Percentiles rank a stretch among this genome's conserved stretches.
phyloP scores from a whole-genome alignment of 2,329 filamentous ascomycete species.

The Nemania serpens region DNA sequence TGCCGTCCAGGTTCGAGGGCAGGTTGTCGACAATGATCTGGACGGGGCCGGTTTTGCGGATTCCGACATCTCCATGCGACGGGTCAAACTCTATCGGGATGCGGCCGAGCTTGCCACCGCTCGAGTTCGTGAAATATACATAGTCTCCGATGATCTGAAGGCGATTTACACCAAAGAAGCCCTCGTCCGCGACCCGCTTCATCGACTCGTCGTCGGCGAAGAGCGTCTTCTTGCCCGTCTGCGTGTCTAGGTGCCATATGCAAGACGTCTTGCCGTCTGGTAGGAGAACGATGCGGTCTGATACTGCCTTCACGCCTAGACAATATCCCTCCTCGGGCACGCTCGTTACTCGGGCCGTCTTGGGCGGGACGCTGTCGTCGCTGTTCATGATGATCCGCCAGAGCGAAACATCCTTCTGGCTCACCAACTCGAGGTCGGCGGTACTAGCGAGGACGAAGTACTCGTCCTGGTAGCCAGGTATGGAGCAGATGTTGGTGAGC shows the following conservation, averaged over 20 bases:
- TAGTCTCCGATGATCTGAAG: constrained; percentile 33
- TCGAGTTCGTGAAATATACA: constrained; percentile 41
- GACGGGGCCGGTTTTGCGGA: constrained; percentile 34
- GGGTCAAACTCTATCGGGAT: constrained; percentile 34
- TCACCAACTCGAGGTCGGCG: constrained; percentile 39
- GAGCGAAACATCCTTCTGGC: constrained; percentile 33
- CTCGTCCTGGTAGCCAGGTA: constrained; percentile 36
- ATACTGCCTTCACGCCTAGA: constrained; percentile 32
- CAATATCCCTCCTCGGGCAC: constrained; percentile 32
- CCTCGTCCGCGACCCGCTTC: constrained; percentile 28
- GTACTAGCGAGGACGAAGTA: constrained; percentile 37
- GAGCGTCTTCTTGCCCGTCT: constrained; percentile 30
- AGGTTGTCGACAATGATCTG: constrained; percentile 34
- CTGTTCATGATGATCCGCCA: constrained; percentile 36
- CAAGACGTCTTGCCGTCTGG: constrained; percentile 34
- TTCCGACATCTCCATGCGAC: constrained; percentile 26
- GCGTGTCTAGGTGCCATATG: constrained; percentile 38
- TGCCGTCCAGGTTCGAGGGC: constrained; percentile 37
- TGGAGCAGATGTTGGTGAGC: constrained; percentile 35
- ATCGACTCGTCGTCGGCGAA: constrained; percentile 37
- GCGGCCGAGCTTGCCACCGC: constrained; percentile 36
- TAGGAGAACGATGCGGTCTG: constrained; percentile 37
- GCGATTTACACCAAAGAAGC: constrained; percentile 39
- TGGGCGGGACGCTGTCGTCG: constrained; percentile 39
- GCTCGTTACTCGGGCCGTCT: constrained; percentile 31